Evolutionary conservation across 2,329 filamentous ascomycete genomes (phyloP).

Genomic region (Keithomyces neogunnii): DNA sequence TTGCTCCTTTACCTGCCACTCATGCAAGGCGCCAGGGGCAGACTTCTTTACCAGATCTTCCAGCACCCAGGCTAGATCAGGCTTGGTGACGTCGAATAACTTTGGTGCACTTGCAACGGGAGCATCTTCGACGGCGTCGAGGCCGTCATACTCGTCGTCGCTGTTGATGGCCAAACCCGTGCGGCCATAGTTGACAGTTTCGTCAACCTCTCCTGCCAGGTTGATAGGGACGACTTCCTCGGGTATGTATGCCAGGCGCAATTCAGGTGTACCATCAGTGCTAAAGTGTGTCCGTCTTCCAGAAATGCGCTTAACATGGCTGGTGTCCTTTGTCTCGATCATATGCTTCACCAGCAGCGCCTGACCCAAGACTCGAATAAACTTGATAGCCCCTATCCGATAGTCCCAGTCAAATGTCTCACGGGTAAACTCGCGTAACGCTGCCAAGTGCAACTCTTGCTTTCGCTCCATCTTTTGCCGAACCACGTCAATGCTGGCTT

Average conservation of each 20-base stretch:
- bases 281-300: conserved; percentile 60
- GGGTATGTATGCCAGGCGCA: conserved; percentile 73
- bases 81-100: conserved; percentile 55
- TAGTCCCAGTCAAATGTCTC: conserved; percentile 84
- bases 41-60: conserved; percentile 23
- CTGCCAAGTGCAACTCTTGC: conserved; percentile 24
- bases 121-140: conserved; percentile 17
- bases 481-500: conserved; percentile 29
- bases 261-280: conserved; percentile 67
- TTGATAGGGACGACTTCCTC: conserved; percentile 70
- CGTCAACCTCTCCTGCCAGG: conserved; percentile 62
- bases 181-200: conserved; percentile 41
- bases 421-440: conserved; percentile 63
- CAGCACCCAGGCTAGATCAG: conserved; percentile 39
- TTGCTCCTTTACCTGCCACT: conserved; percentile 18
- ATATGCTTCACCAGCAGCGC: conserved; percentile 60
- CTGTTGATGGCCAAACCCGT: conserved; percentile 52
- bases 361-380: conserved; percentile 72
- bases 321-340: conserved; percentile 18
- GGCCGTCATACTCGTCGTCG: conserved; percentile 53
- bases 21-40: conserved; percentile 15
- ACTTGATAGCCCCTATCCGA: conserved; percentile 71
- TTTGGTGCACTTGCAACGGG: conserved; percentile 16
- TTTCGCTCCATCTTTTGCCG: conserved; percentile 16
- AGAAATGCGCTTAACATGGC: conserved; percentile 58